A percentile compares a stretch with the other conserved stretches of the same genome.
Evolutionary conservation across 2,329 filamentous ascomycete genomes (phyloP).

Genomic region (Cladosporium sp.): DNA sequence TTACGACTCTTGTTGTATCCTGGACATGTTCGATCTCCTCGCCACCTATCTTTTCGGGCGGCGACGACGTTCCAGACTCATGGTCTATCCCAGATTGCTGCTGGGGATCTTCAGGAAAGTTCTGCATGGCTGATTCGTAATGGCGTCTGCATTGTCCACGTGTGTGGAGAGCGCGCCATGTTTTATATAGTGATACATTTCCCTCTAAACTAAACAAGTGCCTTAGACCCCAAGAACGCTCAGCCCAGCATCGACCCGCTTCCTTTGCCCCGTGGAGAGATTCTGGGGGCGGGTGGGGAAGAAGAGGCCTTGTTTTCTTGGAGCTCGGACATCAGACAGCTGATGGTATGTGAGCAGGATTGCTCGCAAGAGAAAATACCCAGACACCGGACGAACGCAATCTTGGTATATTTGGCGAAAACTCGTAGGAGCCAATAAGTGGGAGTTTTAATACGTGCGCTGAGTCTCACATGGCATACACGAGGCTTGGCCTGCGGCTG

Average conservation of each 20-base stretch:
- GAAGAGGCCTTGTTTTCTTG: too few relatives aligned
- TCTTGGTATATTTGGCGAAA: constrained; percentile 2
- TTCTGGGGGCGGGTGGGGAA: not conserved
- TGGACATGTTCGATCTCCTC: not conserved
- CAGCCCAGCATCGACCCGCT: constrained; percentile 1
- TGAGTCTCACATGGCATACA: constrained; percentile 5
- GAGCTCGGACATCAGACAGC: too few relatives aligned
- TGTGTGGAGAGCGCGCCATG: too few relatives aligned
- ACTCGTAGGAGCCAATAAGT: not conserved
- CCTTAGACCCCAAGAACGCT: not conserved
- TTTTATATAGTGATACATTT: too few relatives aligned
- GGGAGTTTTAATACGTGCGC: constrained; percentile 1
- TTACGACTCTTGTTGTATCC: not conserved
- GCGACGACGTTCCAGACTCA: not conserved
- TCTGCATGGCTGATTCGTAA: not conserved
- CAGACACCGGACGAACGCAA: constrained; percentile 10
- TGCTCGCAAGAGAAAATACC: not conserved
- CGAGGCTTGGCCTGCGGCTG: not conserved
- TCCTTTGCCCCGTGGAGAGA: constrained; percentile 3
- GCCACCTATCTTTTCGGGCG: not conserved
- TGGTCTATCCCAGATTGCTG: not conserved
- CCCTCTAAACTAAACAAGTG: too few relatives aligned
- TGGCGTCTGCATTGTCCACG: not conserved
- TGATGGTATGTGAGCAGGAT: too few relatives aligned
- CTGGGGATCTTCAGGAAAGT: constrained; percentile 2